phyloP scores from a whole-genome alignment of 345 rosid species.

The Gossypium rotundifolium region DNA sequence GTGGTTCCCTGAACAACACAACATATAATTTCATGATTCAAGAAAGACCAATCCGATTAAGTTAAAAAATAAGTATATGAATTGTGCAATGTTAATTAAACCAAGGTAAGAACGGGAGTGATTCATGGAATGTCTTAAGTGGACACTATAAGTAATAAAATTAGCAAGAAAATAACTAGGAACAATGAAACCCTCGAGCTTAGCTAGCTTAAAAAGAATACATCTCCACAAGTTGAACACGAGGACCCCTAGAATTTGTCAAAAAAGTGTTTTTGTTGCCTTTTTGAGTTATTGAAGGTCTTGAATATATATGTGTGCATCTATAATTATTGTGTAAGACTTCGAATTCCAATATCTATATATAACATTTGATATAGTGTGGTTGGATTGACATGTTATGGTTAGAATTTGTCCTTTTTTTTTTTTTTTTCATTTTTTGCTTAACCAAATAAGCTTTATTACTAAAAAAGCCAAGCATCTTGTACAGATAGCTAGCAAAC shows the following conservation, averaged over 20 bases:
- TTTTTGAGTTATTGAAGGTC: no score
- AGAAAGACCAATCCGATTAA: background rate
- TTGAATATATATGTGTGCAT: background rate
- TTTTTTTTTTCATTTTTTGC: no score
- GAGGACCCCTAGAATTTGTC: background rate
- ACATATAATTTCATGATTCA: background rate
- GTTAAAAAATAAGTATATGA: background rate
- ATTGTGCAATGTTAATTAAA: background rate
- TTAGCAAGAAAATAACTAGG: no score
- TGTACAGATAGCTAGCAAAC: no score
- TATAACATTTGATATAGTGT: no score
- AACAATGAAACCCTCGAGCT: no score
- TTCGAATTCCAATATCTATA: background rate
- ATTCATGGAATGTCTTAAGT: background rate
- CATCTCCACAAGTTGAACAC: background rate
- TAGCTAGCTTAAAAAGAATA: background rate
- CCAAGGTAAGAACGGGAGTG: background rate
- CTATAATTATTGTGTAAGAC: background rate
- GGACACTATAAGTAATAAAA: no score
- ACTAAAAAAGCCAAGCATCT: no score
- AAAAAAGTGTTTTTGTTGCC: no score
- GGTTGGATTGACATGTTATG: no score
- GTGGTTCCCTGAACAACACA: constrained; percentile 21
- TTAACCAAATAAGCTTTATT: no score
- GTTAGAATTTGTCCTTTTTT: no score